Evolutionary conservation across 345 rosid species (phyloP).

Genomic region (Lepidium aucheri): DNA sequence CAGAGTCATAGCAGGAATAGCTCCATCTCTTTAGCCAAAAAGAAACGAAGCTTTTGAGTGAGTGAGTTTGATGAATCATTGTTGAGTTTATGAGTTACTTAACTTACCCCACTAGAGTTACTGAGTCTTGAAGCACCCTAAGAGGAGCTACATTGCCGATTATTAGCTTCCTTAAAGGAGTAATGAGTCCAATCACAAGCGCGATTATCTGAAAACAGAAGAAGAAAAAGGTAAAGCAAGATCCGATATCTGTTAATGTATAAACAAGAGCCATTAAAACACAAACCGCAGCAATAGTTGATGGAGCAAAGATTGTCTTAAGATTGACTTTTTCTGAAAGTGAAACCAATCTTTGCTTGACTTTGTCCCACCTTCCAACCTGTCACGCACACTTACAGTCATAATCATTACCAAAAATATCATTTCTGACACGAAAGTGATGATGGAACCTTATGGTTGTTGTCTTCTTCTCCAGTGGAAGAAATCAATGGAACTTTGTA

Average conservation of each 20-base stretch:
- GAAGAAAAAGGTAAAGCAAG: neutral
- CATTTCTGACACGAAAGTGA: neutral
- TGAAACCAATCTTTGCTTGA: conserved; percentile 11
- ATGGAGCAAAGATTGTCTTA: conserved; percentile 44
- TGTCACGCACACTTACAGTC: conserved; percentile 9
- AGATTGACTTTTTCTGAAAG: conserved; percentile 32
- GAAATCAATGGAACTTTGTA: conserved; percentile 37
- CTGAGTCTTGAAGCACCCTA: conserved; percentile 49
- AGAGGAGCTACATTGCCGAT: conserved; percentile 53
- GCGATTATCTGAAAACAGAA: conserved; percentile 40
- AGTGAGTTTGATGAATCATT: neutral
- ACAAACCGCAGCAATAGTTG: conserved; percentile 50
- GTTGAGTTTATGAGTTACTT: neutral
- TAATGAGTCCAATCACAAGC: conserved; percentile 38
- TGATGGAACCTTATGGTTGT: conserved; percentile 1
- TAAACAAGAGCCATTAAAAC: neutral
- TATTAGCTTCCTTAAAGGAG: conserved; percentile 35
- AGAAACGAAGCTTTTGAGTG: neutral
- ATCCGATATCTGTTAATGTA: neutral
- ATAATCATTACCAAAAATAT: neutral
- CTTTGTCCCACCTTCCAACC: conserved; percentile 23
- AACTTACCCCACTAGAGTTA: conserved; percentile 48
- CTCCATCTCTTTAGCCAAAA: conserved; percentile 41
- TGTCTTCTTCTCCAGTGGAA: conserved; percentile 14
- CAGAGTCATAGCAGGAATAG: conserved; percentile 56